Conservation (phyloP, 495 filamentous ascomycete genomes). For the Penicillium taxi region DNA sequence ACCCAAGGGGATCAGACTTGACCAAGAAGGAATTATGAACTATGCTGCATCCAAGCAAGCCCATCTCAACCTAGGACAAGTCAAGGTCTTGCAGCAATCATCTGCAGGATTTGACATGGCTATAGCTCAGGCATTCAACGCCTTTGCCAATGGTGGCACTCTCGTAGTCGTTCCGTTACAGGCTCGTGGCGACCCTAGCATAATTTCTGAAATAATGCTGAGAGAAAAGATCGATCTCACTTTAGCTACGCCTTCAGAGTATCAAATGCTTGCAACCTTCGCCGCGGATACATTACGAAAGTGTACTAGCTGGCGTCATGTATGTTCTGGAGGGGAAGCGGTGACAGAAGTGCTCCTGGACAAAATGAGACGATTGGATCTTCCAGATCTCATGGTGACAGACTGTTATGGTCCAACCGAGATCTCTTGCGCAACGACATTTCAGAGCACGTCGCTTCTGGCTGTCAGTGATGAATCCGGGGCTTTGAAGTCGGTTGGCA, state of each 20-base stretch:
- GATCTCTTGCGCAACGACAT: slow-evolving; percentile 17
- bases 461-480: not conserved
- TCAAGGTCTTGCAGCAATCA: not conserved
- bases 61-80: not conserved
- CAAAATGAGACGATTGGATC: too few relatives aligned
- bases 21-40: not conserved
- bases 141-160: slow-evolving; percentile 17
- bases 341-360: not conserved
- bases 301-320: slow-evolving; percentile 1
- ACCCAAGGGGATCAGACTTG: not conserved
- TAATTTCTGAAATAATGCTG: slow-evolving; percentile 18
- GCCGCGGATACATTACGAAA: slow-evolving; percentile 2
- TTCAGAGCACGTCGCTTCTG: slow-evolving; percentile 9
- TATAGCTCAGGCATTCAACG: not conserved
- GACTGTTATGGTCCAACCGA: slow-evolving; percentile 32
- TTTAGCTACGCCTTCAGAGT: slow-evolving; percentile 26
- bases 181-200: slow-evolving; percentile 15
- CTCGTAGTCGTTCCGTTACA: slow-evolving; percentile 11
- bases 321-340: slow-evolving; percentile 1
- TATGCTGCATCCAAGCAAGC: not conserved
- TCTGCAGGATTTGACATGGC: not conserved
- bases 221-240: slow-evolving; percentile 24
- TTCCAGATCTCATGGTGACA: slow-evolving; percentile 15
- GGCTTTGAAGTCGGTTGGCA: slow-evolving; percentile 2
- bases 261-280: slow-evolving; percentile 17